Base-by-base conservation (phyloP, 2,329 filamentous ascomycete species). In the Chrysoporthe deuterocubensis region DNA sequence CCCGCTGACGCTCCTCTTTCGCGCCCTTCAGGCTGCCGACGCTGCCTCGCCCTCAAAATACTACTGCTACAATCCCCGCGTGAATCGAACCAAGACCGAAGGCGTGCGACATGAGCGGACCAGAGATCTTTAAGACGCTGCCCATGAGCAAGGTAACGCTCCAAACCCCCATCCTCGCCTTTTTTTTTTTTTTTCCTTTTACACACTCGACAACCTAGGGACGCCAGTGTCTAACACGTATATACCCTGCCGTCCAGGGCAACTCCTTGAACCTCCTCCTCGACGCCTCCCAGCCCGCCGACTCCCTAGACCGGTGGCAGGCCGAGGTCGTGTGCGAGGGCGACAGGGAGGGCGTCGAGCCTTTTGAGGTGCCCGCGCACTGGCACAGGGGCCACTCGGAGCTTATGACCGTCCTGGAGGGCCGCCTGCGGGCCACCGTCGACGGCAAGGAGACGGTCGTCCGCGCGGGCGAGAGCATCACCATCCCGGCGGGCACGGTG, bases 351-450 rank as follows among this genome's bases (percentile, higher is more conserved):
- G 65, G 54, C 44, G 60, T 58, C 26, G 60, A 21, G 13, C 16
- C 44, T 4, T 21, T 68, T 34, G 46, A 21, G 14, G 56, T 34
- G 3, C 67, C 67, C 3, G 14, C 4, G 7, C 67, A 68, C 63
- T 68, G 67, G 66, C 67, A 68, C 44, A 62, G 26, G 21, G 1
- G n/a, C 1, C 63, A 68, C 50, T 50, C 64, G 16, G 67, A 68
- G 63, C 6, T 1, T 1, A 52, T 63, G 37, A 50, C 34, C 9
- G 50, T 66, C n/a, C 14, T 46, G 40, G 67, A 68, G 44, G 67
- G 64, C 44, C 59, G 64, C 26, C 2, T 64, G 2, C 34, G 46
- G 54, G 32, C 50, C 44, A 69, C 59, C 13, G 9, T 66, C 26
- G 60, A 66, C 43, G 64, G 63, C 11, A 43, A 40, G 14, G 26